These are phyloP conservation scores for Sporodiniella umbellata DNA, from an alignment of 371 early-diverging fungal species.

Conservation along the genomic window DNA sequence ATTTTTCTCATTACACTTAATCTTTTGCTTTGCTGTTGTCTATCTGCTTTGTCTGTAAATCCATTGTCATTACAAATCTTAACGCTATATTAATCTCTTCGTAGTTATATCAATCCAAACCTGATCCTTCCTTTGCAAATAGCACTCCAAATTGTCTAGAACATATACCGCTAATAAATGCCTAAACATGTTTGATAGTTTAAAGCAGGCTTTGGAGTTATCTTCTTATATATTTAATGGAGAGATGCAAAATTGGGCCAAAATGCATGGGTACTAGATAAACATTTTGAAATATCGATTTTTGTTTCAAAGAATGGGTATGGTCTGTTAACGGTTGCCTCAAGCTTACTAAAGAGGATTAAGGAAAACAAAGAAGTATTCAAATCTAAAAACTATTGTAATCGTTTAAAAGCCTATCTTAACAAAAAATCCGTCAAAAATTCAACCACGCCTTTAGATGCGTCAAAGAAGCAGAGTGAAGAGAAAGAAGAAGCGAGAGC, in stretches of 20 bases:
- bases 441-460: not conserved
- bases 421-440: constrained; percentile 5
- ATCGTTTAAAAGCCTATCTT: constrained; percentile 3
- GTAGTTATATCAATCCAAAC: too few species aligned
- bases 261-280: constrained; percentile 7
- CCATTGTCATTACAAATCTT: too few species aligned
- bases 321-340: constrained; percentile 1
- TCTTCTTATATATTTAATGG: constrained; percentile 8
- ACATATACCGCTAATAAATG: constrained; percentile 4
- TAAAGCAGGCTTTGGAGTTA: constrained; percentile 7
- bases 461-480: not conserved
- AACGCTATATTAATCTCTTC: too few species aligned
- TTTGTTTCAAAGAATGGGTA: constrained; percentile 5
- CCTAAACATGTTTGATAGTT: constrained; percentile 2
- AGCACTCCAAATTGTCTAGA: constrained; percentile 5
- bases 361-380: constrained; percentile 2
- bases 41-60: too few species aligned
- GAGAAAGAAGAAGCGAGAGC: constrained; percentile 1
- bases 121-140: too few species aligned
- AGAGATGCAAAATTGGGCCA: constrained; percentile 9
- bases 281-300: constrained; percentile 4
- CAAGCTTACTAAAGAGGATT: constrained; percentile 5
- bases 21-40: too few species aligned
- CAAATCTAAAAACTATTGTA: constrained; percentile 5
- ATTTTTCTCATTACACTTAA: too few species aligned